These are phyloP conservation scores for Eucalyptus cloeziana DNA, from an alignment of 345 rosid species.

Conservation along the genomic window DNA sequence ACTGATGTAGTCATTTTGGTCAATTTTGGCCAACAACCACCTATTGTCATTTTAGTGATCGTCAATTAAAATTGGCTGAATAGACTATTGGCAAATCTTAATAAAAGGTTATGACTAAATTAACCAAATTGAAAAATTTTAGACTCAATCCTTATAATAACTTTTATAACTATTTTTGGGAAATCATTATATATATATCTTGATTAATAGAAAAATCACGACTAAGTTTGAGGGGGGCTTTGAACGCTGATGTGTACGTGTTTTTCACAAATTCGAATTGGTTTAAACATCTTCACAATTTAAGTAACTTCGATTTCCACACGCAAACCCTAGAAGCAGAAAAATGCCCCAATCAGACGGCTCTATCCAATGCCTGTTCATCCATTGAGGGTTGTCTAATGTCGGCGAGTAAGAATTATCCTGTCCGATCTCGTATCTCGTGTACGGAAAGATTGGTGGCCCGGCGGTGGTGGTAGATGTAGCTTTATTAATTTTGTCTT, in stretches of 20 bases:
- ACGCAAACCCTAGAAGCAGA: background rate
- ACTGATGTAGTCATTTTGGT: fast-evolving
- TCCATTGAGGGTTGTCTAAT: background rate
- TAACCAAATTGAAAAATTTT: fast-evolving
- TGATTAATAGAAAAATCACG: background rate
- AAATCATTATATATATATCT: background rate
- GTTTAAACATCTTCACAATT: background rate
- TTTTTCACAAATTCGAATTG: background rate
- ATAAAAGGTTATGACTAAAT: background rate
- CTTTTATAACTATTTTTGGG: background rate
- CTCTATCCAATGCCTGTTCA: background rate
- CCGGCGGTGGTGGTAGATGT: background rate
- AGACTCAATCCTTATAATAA: background rate
- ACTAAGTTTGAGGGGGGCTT: background rate
- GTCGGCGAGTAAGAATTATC: background rate
- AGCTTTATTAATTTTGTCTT: background rate
- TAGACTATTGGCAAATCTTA: background rate
- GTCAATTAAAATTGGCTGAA: fast-evolving
- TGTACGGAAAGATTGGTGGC: background rate
- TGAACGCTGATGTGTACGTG: background rate
- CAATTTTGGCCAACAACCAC: fast-evolving
- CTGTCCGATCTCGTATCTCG: background rate
- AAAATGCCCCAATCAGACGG: background rate
- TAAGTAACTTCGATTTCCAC: background rate
- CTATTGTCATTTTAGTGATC: fast-evolving